These are phyloP conservation scores for Xerocomus amazonicus DNA, from an alignment of 1,284 basidiomycete genomes.

Conservation along the genomic window DNA sequence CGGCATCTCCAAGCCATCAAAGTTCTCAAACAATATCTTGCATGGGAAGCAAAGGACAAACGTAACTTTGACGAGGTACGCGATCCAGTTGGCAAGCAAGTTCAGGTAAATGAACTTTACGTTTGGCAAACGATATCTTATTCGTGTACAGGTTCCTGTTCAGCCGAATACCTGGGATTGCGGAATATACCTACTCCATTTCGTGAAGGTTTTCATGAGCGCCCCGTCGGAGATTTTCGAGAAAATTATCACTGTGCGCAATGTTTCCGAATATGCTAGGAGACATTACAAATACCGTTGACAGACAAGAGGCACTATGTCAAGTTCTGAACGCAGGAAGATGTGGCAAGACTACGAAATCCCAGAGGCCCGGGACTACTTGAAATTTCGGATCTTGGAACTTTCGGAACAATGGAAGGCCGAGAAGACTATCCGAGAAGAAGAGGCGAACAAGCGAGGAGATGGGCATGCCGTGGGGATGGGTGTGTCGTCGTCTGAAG, in stretches of 20 bases:
- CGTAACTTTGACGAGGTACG: constrained; percentile 45
- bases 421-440: constrained; percentile 34
- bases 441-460: constrained; percentile 23
- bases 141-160: constrained; percentile 57
- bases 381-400: constrained; percentile 32
- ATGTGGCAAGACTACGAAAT: constrained; percentile 49
- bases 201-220: constrained; percentile 67
- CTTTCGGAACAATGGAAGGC: constrained; percentile 45
- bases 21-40: constrained; percentile 67
- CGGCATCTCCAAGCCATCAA: constrained; percentile 63
- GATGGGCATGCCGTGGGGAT: constrained; percentile 19
- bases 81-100: constrained; percentile 42
- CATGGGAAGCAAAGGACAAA: constrained; percentile 80
- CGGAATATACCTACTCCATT: constrained; percentile 80
- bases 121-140: not conserved
- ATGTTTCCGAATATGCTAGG: not conserved
- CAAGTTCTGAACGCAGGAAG: constrained; percentile 35
- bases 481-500: constrained; percentile 42
- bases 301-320: constrained; percentile 33
- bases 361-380: constrained; percentile 33
- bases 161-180: constrained; percentile 88
- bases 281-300: constrained; percentile 5
- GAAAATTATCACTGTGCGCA: constrained; percentile 44
- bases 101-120: constrained; percentile 38
- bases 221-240: constrained; percentile 46